Base-by-base conservation (phyloP, 2,329 filamentous ascomycete genomes). In the Plenodomus lindquistii region DNA sequence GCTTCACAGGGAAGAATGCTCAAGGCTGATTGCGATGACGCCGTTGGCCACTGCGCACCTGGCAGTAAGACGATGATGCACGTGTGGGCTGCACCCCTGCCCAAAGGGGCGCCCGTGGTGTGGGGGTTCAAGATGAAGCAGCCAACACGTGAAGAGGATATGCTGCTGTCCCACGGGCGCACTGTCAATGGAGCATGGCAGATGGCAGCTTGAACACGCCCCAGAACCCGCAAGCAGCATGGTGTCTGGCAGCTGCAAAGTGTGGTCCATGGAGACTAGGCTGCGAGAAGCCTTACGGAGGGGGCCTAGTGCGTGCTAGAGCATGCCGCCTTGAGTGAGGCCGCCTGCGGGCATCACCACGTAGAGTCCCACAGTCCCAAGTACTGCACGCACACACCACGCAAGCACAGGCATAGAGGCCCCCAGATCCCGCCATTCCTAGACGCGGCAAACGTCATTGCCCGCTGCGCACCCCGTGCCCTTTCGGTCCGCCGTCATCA, bases 11-110 rank as follows among this genome's bases (percentile, higher is more conserved):
- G n/a, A 35, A 20, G 13, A 35, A 42, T 36, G 22, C 21, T 37
- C 13, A 18, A 18, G 16, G 16, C 9, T 37, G 35, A 18, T 18
- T 37, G 4, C 7, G 16, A 13, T 31, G 27, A 31, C 6, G 27
- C 11, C 27, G 27, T 31, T 31, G 27, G 6, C 10, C 11, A 31
- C 22, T 24, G 10, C 9, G 27, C 9, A 7, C 27, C n/a, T n/a
- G n/a, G n/a, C n/a, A n/a, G n/a, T n/a, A n/a, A n/a, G 6, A n/a
- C 42, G 48, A 46, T 54, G 50, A 55, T 50, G 52, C 44, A n/a
- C n/a, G n/a, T 44, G 46, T 44, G 41, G 46, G 48, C 42, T 38
- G 37, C 6, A 40, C 43, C 49, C 45, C 40, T 10, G 52, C 50
- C 42, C 15, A 46, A 50, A 34, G 36, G 43, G 21, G 37, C 42